Percentiles rank a stretch among this genome's conserved stretches.
These are phyloP conservation scores for Globisporangium nagaii DNA, from an alignment of 352 stramenopile species.

Conservation along the genomic window DNA sequence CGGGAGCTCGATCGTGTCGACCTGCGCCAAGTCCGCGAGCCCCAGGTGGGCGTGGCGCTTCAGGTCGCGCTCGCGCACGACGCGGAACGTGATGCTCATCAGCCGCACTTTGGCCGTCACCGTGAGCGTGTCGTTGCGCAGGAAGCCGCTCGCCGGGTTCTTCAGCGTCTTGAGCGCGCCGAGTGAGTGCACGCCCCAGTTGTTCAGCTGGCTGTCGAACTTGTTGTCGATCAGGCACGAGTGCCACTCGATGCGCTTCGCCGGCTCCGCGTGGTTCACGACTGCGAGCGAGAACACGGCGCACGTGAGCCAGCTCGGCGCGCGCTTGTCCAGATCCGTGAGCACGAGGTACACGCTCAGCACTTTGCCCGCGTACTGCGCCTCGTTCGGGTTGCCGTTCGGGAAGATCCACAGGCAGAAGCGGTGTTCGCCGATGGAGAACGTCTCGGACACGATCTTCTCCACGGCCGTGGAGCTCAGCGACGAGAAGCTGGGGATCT, in stretches of 20 bases:
- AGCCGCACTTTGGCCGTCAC: slow-evolving; percentile 61
- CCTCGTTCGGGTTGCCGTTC: slow-evolving; percentile 75
- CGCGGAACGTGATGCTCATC: slow-evolving; percentile 74
- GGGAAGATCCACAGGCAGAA: slow-evolving; percentile 83
- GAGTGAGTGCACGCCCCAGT: slow-evolving; percentile 79
- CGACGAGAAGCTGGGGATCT: slow-evolving; percentile 45
- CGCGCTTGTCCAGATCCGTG: slow-evolving; percentile 52
- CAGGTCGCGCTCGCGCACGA: slow-evolving; percentile 59
- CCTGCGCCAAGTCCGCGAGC: slow-evolving; percentile 41
- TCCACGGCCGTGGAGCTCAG: slow-evolving; percentile 30
- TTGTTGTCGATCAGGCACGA: slow-evolving; percentile 82
- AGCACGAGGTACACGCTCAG: slow-evolving; percentile 80
- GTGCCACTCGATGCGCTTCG: slow-evolving; percentile 67
- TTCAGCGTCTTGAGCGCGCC: slow-evolving; percentile 48
- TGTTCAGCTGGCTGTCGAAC: slow-evolving; percentile 68
- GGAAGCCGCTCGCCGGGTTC: slow-evolving; percentile 47
- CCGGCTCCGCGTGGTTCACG: slow-evolving; percentile 35
- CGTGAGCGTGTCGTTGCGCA: slow-evolving; percentile 45
- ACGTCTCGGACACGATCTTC: slow-evolving; percentile 77
- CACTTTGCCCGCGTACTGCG: slow-evolving; percentile 54
- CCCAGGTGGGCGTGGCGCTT: slow-evolving; percentile 44
- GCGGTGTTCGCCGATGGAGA: slow-evolving; percentile 56
- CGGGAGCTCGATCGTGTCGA: slow-evolving; percentile 47
- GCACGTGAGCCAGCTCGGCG: slow-evolving; percentile 66
- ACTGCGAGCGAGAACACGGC: slow-evolving; percentile 73